These are phyloP conservation scores for Conidiobolus incongruus DNA, from an alignment of 371 early-diverging fungal genomes.

Conservation along the genomic window DNA sequence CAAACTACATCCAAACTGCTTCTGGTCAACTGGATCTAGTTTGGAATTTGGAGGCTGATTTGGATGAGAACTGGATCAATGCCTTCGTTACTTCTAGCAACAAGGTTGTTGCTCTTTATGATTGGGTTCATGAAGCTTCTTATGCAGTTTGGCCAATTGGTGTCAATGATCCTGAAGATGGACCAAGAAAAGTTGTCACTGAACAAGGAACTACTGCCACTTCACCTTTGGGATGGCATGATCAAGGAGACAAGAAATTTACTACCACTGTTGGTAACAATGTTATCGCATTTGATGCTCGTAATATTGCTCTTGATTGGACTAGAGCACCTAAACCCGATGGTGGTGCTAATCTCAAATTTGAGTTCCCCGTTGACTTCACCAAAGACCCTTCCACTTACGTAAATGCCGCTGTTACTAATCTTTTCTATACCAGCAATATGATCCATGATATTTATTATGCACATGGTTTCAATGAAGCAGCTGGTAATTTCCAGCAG, in stretches of 20 bases:
- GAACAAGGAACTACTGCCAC: not conserved
- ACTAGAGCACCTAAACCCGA: constrained; percentile 54
- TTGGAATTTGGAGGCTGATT: not conserved
- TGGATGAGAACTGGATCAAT: not conserved
- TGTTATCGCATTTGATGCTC: constrained; percentile 39
- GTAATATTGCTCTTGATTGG: constrained; percentile 32
- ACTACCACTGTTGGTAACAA: constrained; percentile 47
- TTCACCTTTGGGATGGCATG: not conserved
- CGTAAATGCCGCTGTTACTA: constrained; percentile 55
- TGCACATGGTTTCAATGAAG: constrained; percentile 9
- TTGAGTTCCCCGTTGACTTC: constrained; percentile 51
- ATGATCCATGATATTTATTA: constrained; percentile 7
- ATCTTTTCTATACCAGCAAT: not conserved
- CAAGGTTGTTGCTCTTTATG: not conserved
- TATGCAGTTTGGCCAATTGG: not conserved
- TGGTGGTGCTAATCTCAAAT: constrained; percentile 19
- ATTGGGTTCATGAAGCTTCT: not conserved
- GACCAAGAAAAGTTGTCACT: not conserved
- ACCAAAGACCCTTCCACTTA: constrained; percentile 36
- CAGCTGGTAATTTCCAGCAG: constrained; percentile 62
- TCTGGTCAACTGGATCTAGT: not conserved
- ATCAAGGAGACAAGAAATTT: not conserved
- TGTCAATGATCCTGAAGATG: no score
- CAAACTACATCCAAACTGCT: not conserved
- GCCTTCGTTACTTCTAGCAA: not conserved